Evolutionary conservation across 2,329 filamentous ascomycete genomes (phyloP).

Genomic region (Thermothelomyces thermophilus): DNA sequence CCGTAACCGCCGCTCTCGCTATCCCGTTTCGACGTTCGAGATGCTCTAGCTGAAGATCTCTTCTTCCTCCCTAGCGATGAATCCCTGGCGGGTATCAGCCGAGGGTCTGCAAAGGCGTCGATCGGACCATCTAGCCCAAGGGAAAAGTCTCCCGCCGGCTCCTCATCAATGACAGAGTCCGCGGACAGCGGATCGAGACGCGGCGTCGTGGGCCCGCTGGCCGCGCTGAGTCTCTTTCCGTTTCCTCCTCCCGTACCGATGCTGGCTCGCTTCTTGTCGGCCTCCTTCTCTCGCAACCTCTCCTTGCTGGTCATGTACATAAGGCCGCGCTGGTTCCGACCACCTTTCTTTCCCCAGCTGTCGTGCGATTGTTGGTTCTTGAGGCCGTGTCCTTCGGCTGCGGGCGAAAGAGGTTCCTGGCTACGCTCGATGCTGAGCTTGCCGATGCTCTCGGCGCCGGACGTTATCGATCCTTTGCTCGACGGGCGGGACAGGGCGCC

Average conservation of each 20-base stretch:
- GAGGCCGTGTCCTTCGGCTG: constrained; percentile 44
- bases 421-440: constrained; percentile 58
- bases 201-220: constrained; percentile 28
- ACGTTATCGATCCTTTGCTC: constrained; percentile 50
- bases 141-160: constrained; percentile 35
- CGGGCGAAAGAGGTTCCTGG: constrained; percentile 33
- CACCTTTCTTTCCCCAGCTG: constrained; percentile 55
- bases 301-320: constrained; percentile 72
- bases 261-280: constrained; percentile 52
- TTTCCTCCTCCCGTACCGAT: constrained; percentile 35
- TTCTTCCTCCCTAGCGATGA: constrained; percentile 60
- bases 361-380: constrained; percentile 50
- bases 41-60: constrained; percentile 45
- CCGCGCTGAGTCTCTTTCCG: constrained; percentile 32
- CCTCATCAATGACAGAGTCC: constrained; percentile 51
- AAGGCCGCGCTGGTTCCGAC: constrained; percentile 49
- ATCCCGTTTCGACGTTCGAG: constrained; percentile 43
- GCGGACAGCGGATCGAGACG: constrained; percentile 45
- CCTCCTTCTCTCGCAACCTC: constrained; percentile 55
- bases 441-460: constrained; percentile 56
- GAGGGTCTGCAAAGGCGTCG: constrained; percentile 33
- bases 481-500: constrained; percentile 49
- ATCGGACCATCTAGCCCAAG: constrained; percentile 22
- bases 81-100: constrained; percentile 58
- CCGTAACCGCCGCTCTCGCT: constrained; percentile 33